Evolutionary conservation across 169 alveolate species (phyloP), one percentile per base, ranked within the genome.

Genomic region (Cryptosporidium andersoni): DNA sequence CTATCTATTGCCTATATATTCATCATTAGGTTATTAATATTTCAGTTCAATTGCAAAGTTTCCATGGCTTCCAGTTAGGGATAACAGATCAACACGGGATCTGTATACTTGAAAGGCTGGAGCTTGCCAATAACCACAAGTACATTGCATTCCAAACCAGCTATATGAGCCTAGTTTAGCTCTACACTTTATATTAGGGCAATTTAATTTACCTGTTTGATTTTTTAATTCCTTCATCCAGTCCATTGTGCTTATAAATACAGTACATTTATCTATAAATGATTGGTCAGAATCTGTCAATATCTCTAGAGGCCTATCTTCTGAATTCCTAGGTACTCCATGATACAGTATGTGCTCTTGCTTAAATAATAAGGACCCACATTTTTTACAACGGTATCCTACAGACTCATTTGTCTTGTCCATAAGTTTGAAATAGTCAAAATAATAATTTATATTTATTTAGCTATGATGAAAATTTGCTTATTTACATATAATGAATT

Each of bases 91-190:
- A n/a, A 74, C 68, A 40, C 60, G 55, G 12, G 85, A 74, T 48
- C 25, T 74, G 9, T 74, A 68, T 3, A 74, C 60, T 51, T 74
- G 85, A 43, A 74, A 74, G 6, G 85, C 64, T 7, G 85, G 85
- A 7, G 68, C 48, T 25, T 74, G 85, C 85, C 85, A 74, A 43
- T 34, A 60, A 58, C 85, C 85, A 16, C 85, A 74, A 8, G 85
- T 58, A 45, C 85, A 74, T 51, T 48, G 55, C 25, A 14, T 68
- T 40, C 85, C 85, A 60, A 56, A 62, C 85, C 85, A 74, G 47
- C 74, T 43, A 60, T 58, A 74, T 14, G 42, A 74, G 2, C 85
- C 85, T 51, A 74, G 11, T 45, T 74, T 74, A 5, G 85, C 45
- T 25, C 37, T 68, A 45, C 85, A 74, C 4, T 47, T 40, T n/a